These are phyloP conservation scores for Lablab purpureus DNA, from an alignment of 306 rosid genomes.

Conservation along the genomic window DNA sequence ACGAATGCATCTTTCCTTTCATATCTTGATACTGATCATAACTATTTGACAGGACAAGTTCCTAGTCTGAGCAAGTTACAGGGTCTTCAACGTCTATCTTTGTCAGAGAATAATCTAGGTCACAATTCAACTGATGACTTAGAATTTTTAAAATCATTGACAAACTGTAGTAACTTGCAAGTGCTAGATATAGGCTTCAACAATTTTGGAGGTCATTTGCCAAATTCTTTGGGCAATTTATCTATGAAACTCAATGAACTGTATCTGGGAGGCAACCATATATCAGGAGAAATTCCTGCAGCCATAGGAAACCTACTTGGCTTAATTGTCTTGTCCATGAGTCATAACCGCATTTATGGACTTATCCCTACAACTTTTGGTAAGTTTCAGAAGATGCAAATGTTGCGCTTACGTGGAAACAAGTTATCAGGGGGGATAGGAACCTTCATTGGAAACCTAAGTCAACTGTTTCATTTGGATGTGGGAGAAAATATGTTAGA, in stretches of 20 bases:
- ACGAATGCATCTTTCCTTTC: not conserved
- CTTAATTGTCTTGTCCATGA: not conserved
- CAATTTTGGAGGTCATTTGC: not conserved
- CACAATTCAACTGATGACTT: not conserved
- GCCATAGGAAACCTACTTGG: not conserved
- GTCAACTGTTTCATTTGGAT: not conserved
- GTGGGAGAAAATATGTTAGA: not conserved
- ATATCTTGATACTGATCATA: not conserved
- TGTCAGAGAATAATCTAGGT: not conserved
- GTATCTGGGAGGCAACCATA: not conserved
- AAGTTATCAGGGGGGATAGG: constrained; percentile 33
- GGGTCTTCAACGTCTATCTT: not conserved
- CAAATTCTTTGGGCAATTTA: not conserved
- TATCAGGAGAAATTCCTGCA: not conserved
- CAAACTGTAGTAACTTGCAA: not conserved
- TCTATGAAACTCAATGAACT: not conserved
- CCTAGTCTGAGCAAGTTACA: not conserved
- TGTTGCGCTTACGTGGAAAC: not conserved
- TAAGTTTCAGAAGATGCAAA: not conserved
- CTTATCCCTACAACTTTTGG: not conserved
- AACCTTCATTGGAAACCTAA: not conserved
- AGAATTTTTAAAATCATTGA: not conserved
- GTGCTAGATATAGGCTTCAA: not conserved
- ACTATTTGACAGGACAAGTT: not conserved
- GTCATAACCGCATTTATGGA: not conserved